Evolutionary conservation across 257 asterid species (phyloP), one percentile per base, ranked within the genome.

Genomic region (Penstemon newberryi): DNA sequence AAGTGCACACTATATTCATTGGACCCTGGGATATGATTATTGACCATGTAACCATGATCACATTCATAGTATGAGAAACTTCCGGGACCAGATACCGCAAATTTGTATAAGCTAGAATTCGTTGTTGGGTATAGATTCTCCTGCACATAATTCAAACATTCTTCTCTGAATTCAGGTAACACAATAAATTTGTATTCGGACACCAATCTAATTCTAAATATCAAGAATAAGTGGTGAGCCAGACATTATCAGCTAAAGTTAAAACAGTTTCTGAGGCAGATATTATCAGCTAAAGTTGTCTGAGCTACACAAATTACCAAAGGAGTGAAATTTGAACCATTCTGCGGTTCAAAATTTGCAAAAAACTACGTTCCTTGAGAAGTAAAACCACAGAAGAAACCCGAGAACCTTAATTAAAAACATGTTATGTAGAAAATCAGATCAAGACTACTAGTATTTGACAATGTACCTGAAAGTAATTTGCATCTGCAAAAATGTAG

Each of bases 401-500:
- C 2, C 8, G 3, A 25, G 3, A n/a, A n/a, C n/a, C n/a, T 2
- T 8, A 56, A 33, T 11, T 41, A 38, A n/a, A 40, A 55, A 74
- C 4, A 70, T 33, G 11, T 62, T 46, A 10, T 3, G 37, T 25
- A 39, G 56, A 55, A 46, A 70, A 59, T 10, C 25, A 72, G 33
- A 76, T 15, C 56, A 75, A 58, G 33, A 25, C 33, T 58, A 56
- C 25, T 8, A 62, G 13, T 6, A 57, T 44, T 37, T 11, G 37
- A 60, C 18, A 54, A 39, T 59, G 60, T 77, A 91, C 97, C 97
- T 88, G 95, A 56, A 81, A 72, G 65, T 87, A 91, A 60, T 85
- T 79, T 46, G 87, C 70, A 62, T 87, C 94, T 1, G 95, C 85
- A 52, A 89, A 89, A 67, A 91, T 89, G 81, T 84, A 91, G 78